phyloP scores from a whole-genome alignment of 768 basidiomycete species.

The Harrya chromipes region DNA sequence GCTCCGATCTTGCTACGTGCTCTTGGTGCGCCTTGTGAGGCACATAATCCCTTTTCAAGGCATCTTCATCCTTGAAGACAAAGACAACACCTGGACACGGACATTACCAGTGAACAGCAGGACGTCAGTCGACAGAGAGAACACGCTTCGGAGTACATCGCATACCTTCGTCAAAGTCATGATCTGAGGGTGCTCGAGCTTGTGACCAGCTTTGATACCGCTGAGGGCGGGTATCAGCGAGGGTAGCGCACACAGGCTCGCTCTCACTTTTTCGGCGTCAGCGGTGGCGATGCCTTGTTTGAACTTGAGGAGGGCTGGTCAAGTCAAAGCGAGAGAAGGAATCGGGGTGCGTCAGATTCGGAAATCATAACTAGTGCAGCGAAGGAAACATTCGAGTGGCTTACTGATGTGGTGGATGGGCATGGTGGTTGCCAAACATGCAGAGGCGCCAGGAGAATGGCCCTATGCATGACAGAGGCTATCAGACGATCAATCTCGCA shows the following conservation, averaged over 20 bases:
- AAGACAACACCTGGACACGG: constrained; percentile 19
- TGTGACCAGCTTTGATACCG: constrained; percentile 9
- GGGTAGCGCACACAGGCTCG: constrained; percentile 5
- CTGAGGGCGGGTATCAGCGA: constrained; percentile 19
- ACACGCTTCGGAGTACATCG: no score
- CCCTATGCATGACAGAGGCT: no score
- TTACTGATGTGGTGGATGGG: constrained; percentile 24
- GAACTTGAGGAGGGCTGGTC: constrained; percentile 21
- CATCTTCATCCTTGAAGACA: constrained; percentile 18
- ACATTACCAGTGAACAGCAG: no score
- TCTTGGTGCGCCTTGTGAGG: constrained; percentile 15
- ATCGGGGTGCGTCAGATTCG: no score
- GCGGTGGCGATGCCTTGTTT: constrained; percentile 12
- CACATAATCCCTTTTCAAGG: constrained; percentile 8
- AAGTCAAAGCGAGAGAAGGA: no score
- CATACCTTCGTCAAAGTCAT: constrained; percentile 24
- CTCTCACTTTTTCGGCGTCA: constrained; percentile 5
- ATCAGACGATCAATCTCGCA: background rate
- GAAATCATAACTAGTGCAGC: background rate
- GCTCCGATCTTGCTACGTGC: constrained; percentile 1
- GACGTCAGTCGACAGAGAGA: no score
- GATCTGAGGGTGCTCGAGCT: constrained; percentile 18
- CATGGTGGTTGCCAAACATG: background rate
- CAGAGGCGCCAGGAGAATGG: no score
- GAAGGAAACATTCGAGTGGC: background rate